Base-by-base conservation (phyloP, 2,329 filamentous ascomycete genomes). In the Cryphonectria nitschkei region DNA sequence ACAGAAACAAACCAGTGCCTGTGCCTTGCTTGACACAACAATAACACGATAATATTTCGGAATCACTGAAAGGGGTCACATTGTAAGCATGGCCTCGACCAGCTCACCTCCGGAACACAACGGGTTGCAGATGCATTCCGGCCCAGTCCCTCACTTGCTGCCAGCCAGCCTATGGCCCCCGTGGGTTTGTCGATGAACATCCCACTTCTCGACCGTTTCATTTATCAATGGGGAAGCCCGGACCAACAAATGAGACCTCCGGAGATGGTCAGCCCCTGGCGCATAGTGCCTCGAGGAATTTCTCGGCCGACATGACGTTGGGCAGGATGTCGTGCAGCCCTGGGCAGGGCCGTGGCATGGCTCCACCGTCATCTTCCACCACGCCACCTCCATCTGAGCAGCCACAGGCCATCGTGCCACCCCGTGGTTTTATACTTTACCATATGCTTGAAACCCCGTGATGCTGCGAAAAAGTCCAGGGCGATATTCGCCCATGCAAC, bases 321-420 rank as follows among this genome's bases (percentile, higher is more conserved):
- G 58, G 65, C 52, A 34, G 65, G 60, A 68, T 63, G 68, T 72
- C 68, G 65, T 46, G 70, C 68, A 72, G 65, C 65, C 54, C 61
- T 58, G 43, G 64, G 26, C 46, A 19, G 14, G 66, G n/a, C 50
- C 52, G 43, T 43, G 60, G 62, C 46, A 65, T 72, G 71, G 71
- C 65, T 66, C 71, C 71, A 72, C 71, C 39, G 34, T 68, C 62
- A 65, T 50, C 62, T 63, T 34, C 50, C 37, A 66, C 67, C 71
- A 72, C 70, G 68, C 71, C 71, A 72, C 65, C 41, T 64, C 60
- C 68, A 66, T 68, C 54, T 72, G 68, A 70, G 70, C 22, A 58
- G 60, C 64, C 52, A 39, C 60, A 54, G 37, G 11, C 60, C 56
- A 72, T 72, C 65, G 67, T 70, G 62, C 68, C 71, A 72, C 69